A percentile compares a stretch with the other conserved stretches of the same genome.
Conservation (phyloP, 345 rosid genomes). For the Citrus mangshanensis region DNA sequence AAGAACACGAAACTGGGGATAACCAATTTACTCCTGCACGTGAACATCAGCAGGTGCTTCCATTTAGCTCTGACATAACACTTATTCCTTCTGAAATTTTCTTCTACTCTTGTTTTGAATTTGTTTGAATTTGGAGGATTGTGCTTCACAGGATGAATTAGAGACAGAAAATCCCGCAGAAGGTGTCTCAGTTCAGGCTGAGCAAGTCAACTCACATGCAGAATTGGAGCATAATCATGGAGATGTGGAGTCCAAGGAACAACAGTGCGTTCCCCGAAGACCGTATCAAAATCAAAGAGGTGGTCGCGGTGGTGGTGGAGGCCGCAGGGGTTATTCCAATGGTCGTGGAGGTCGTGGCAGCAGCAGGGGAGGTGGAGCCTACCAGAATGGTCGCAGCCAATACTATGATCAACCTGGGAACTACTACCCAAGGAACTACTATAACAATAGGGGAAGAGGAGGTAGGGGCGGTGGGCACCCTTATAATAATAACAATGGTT, state of each 20-base stretch:
- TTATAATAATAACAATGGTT: conserved; percentile 37
- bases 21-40: conserved; percentile 27
- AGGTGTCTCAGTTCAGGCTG: conserved; percentile 39
- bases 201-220: conserved; percentile 32
- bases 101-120: background rate
- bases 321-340: conserved; percentile 62
- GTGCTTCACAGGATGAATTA: conserved; percentile 42
- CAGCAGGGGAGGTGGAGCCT: conserved; percentile 63
- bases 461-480: conserved; percentile 51
- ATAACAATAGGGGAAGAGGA: conserved; percentile 64
- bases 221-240: conserved; percentile 37
- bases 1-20: conserved; percentile 41
- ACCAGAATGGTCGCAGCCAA: conserved; percentile 66
- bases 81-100: background rate
- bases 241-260: conserved; percentile 41
- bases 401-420: conserved; percentile 65
- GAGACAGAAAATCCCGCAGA: conserved; percentile 44
- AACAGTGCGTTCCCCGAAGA: conserved; percentile 56
- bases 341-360: conserved; percentile 73
- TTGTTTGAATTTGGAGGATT: conserved; percentile 1
- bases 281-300: conserved; percentile 67
- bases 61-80: background rate
- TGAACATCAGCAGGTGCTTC: conserved; percentile 48
- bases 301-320: conserved; percentile 60
- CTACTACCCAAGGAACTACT: conserved; percentile 62